Evolutionary conservation across 345 rosid species (phyloP), one percentile per base, ranked within the genome.

Genomic region (Anastatica hierochuntica): DNA sequence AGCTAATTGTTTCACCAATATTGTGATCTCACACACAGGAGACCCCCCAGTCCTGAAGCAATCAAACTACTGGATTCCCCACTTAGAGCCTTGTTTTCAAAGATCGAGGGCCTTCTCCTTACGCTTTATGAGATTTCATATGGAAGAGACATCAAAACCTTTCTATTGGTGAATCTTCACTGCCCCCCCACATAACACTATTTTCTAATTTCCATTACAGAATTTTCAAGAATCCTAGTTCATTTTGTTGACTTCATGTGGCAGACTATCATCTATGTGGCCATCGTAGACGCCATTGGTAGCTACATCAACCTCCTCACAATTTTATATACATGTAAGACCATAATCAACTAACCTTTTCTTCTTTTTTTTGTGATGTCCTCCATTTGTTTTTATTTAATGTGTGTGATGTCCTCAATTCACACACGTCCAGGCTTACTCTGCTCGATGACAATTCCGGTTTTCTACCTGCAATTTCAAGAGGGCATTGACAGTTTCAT

Each of bases 41-140:
- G 27, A 30, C 62, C 68, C 12, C 68, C 68, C 2, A 54, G 54
- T 63, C 61, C 55, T 38, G 49, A 63, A 63, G 55, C 53, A 40
- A 20, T 63, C 10, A 37, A 38, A 7, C 40, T 29, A 30, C 46
- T 7, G 44, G 60, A 35, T 33, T 51, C 66, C 14, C 16, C 39
- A 44, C 14, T 53, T 45, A 53, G 41, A 63, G 26, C 49, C 42
- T 54, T 46, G 1, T 20, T 45, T 29, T 14, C 18, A 29, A 39
- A 29, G 18, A 54, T 38, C 0, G 68, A 54, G 34, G 42, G 35
- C 3, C 34, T 45, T 27, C 12, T 45, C 42, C n/a, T 29, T 7
- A 46, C 7, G 27, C 26, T 63, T 0, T 63, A 63, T 19, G 61
- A 38, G 55, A 45, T 53, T 53, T 40, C 60, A 27, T 53, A 53